Conservation (phyloP, 768 basidiomycete genomes). For the Lactarius deliciosus region DNA sequence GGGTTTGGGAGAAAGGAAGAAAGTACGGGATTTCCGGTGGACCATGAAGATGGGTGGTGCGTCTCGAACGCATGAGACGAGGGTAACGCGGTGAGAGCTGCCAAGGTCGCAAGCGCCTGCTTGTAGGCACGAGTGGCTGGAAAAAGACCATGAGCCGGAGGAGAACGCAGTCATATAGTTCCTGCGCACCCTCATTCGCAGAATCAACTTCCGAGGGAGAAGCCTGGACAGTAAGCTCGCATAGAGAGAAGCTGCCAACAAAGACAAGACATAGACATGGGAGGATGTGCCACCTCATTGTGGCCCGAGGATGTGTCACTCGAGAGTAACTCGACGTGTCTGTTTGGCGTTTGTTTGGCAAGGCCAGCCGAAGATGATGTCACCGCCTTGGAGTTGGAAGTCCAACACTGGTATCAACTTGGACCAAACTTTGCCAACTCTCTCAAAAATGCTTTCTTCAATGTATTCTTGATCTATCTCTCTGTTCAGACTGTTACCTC, state of each 20-base stretch:
- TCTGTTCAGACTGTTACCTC: too few species aligned
- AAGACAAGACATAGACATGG: constrained; percentile 15
- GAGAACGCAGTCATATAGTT: not conserved
- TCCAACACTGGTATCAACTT: too few species aligned
- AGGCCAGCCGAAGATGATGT: too few species aligned
- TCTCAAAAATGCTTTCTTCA: too few species aligned
- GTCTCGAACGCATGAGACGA: constrained; percentile 57
- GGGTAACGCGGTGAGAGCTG: constrained; percentile 61
- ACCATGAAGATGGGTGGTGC: constrained; percentile 41
- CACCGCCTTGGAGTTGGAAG: too few species aligned
- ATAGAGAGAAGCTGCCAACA: not conserved
- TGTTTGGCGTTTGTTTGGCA: too few species aligned
- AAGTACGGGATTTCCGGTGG: constrained; percentile 48
- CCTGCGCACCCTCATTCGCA: constrained; percentile 28
- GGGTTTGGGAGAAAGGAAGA: constrained; percentile 66
- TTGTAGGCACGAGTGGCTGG: constrained; percentile 73
- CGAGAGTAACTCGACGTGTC: too few species aligned
- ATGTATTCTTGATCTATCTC: too few species aligned
- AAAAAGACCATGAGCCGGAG: not conserved
- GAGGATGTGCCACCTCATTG: too few species aligned
- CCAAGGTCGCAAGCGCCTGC: constrained; percentile 67
- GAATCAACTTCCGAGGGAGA: constrained; percentile 19
- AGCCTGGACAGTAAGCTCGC: not conserved
- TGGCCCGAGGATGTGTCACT: too few species aligned
- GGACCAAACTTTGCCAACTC: too few species aligned